Percentiles rank a stretch among this genome's conserved stretches.
These are phyloP conservation scores for Saccharomycopsis schoenii DNA, from an alignment of 805 yeast species.

Conservation along the genomic window DNA sequence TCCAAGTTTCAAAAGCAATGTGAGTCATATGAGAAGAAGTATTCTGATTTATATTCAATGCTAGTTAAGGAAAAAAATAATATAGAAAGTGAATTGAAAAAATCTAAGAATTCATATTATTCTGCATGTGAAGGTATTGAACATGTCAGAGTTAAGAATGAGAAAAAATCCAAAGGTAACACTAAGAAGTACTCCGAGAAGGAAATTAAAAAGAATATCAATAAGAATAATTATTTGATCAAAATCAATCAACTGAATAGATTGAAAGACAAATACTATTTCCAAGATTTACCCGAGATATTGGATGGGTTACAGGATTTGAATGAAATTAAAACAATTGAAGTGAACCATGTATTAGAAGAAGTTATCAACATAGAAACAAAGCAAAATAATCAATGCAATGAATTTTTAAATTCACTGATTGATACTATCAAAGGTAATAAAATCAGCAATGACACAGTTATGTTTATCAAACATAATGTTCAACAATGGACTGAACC, in stretches of 20 bases:
- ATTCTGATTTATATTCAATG: constrained; percentile 51
- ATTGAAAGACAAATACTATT: constrained; percentile 82
- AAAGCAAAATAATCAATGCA: constrained; percentile 35
- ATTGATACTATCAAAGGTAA: constrained; percentile 57
- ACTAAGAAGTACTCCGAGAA: constrained; percentile 42
- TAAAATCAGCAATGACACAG: constrained; percentile 63
- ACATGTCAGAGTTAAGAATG: constrained; percentile 60
- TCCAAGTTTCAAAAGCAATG: constrained; percentile 42
- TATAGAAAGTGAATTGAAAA: constrained; percentile 46
- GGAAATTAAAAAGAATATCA: constrained; percentile 72
- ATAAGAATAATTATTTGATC: constrained; percentile 78
- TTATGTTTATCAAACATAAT: constrained; percentile 91
- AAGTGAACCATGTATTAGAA: constrained; percentile 59
- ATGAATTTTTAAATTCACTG: constrained; percentile 36
- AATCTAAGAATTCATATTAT: constrained; percentile 72
- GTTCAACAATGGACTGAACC: constrained; percentile 73
- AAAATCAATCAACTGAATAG: constrained; percentile 80
- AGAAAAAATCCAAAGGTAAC: constrained; percentile 31
- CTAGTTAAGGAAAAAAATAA: constrained; percentile 38
- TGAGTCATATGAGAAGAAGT: constrained; percentile 43
- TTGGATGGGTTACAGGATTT: constrained; percentile 77
- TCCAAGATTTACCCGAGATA: constrained; percentile 87
- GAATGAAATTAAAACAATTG: constrained; percentile 66
- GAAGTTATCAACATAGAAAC: constrained; percentile 56
- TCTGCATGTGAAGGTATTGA: constrained; percentile 74